Conservation (phyloP, 2,329 filamentous ascomycete genomes). For the Lasiodiplodia gonubiensis region DNA sequence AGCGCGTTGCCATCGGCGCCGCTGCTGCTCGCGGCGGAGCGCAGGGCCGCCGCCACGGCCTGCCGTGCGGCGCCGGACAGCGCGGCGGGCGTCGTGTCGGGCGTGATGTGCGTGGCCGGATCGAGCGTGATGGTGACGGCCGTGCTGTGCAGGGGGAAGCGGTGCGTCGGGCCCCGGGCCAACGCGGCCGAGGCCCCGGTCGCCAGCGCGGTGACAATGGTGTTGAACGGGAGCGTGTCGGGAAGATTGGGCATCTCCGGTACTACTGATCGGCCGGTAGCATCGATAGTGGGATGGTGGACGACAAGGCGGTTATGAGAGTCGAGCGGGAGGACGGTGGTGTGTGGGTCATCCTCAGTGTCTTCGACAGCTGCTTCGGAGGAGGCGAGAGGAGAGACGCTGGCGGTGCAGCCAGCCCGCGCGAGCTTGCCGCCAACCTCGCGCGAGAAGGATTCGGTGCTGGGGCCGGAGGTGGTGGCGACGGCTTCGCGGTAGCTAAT, state of each 20-base stretch:
- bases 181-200: conserved; percentile 85
- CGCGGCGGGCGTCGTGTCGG: conserved; percentile 70
- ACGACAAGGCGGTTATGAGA: conserved; percentile 67
- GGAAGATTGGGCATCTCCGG: conserved; percentile 57
- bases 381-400: conserved; percentile 65
- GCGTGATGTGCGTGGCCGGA: conserved; percentile 66
- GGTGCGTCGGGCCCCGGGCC: conserved; percentile 80
- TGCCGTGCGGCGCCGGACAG: conserved; percentile 68
- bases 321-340: conserved; percentile 39
- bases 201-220: conserved; percentile 63
- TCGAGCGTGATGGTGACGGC: conserved; percentile 74
- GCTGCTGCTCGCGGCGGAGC: conserved; percentile 62
- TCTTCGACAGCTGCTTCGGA: conserved; percentile 36
- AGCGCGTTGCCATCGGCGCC: conserved; percentile 61
- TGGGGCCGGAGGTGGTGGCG: conserved; percentile 60
- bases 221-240: conserved; percentile 57
- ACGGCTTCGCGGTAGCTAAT: conserved; percentile 93
- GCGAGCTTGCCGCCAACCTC: conserved; percentile 80
- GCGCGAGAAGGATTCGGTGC: conserved; percentile 73
- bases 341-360: conserved; percentile 32
- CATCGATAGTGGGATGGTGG: conserved; percentile 56
- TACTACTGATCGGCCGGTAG: conserved; percentile 48
- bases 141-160: conserved; percentile 79
- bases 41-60: conserved; percentile 71
- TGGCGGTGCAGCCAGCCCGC: conserved; percentile 75